Base-by-base conservation (phyloP, 306 rosid genomes). In the Sophora flavescens region DNA sequence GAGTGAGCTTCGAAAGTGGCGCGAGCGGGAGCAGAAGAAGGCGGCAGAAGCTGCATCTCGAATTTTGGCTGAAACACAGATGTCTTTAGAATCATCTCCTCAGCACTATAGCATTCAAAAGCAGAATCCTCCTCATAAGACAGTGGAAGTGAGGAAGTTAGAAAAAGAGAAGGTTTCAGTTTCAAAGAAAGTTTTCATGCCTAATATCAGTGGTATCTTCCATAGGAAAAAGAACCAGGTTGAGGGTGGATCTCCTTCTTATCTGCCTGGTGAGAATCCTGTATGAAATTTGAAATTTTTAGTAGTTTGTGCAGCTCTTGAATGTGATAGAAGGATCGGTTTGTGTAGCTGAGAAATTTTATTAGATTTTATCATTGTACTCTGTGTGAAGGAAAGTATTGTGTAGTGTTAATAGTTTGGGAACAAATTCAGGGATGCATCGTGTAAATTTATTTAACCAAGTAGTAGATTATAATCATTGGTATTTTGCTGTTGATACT, bases 11-110 rank as follows among this genome's bases (percentile, higher is more conserved):
- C 88, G 88, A 65, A 88, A 89, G 76, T 92, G 99, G 99, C 88
- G 96, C 1, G 99, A 96, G 54, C 83, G 88, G 4, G 99, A 96
- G 80, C 99, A 91, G 79, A 92, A 96, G 83, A 96, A 89, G 71
- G 99, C 98, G 0, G 93, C 90, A 0, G 98, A 96, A 79, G 90
- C 97, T 22, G 98, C 98, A 14, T 86, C 97, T 1, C 90, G 96
- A 30, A 91, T 96, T 74, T 72, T 96, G 78, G 89, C 93, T 0
- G 97, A 92, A 77, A 83, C 90, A 17, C 91, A 87, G 78, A 57
- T 71, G 42, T 81, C 93, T 1, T 3, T 80, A 6, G 88, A 91
- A 67, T 69, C 97, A 71, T 91, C 99, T 60, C 93, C 97, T 8
- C 91, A 26, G 76, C 96, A 89, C 69, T 85, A 89, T 67, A 78